A percentile compares a stretch with the other conserved stretches of the same genome.
Conservation (phyloP, 164 flowering plant genomes). For the Vitis rupestris region DNA sequence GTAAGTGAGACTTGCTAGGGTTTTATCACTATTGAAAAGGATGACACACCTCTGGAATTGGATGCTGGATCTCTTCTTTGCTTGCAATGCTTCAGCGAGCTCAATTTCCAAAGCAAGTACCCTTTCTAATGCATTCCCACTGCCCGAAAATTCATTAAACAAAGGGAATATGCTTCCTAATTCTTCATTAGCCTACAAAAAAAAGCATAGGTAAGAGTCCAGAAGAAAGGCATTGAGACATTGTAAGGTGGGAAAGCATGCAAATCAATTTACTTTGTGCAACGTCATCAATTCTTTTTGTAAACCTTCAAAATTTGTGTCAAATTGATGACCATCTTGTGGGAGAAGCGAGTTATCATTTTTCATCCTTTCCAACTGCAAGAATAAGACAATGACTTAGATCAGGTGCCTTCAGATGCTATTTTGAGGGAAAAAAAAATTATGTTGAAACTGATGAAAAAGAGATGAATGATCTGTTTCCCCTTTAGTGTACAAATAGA, state of each 20-base stretch:
- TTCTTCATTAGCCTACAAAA: constrained; percentile 67
- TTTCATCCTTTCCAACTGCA: constrained; percentile 92
- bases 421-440: too few species aligned
- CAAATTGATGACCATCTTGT: constrained; percentile 32
- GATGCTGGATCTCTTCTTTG: constrained; percentile 58
- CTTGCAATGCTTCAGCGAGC: constrained; percentile 84
- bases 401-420: neutral
- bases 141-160: constrained; percentile 51
- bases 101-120: constrained; percentile 92
- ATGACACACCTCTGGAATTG: constrained; percentile 74
- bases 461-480: too few species aligned
- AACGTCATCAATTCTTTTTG: constrained; percentile 59
- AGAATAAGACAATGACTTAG: constrained; percentile 9
- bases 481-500: neutral
- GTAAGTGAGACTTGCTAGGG: neutral
- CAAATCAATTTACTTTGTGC: constrained; percentile 43
- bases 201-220: constrained; percentile 5
- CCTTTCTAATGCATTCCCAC: constrained; percentile 82
- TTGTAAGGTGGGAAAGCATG: neutral
- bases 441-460: too few species aligned
- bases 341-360: constrained; percentile 55
- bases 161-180: constrained; percentile 61
- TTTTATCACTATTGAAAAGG: neutral
- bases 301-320: constrained; percentile 39
- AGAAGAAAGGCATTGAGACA: neutral